phyloP scores from a whole-genome alignment of 1,284 basidiomycete genomes.

The Garcileccinum viscosum region DNA sequence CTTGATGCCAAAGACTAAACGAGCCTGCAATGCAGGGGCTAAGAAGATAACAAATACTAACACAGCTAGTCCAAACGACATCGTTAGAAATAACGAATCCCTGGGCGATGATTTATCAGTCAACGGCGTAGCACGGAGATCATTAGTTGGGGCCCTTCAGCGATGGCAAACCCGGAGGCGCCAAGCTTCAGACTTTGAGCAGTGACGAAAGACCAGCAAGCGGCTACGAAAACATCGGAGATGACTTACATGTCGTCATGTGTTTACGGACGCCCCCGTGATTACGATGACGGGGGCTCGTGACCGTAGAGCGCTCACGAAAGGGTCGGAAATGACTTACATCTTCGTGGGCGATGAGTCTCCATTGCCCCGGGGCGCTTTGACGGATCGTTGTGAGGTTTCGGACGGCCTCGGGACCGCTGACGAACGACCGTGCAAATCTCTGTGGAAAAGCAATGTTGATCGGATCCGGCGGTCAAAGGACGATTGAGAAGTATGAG shows the following conservation, averaged over 20 bases:
- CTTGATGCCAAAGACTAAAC: slow-evolving; percentile 7
- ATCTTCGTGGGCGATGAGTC: neutral
- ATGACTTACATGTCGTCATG: neutral
- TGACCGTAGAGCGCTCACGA: slow-evolving; percentile 4
- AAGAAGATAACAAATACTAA: neutral
- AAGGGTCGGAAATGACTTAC: neutral
- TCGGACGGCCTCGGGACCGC: neutral
- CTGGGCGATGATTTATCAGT: neutral
- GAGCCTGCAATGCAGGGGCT: slow-evolving; percentile 2
- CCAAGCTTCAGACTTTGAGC: neutral
- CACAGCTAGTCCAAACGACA: slow-evolving; percentile 2
- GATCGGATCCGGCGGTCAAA: slow-evolving; percentile 5
- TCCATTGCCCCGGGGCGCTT: neutral
- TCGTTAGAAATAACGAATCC: neutral
- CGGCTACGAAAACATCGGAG: slow-evolving; percentile 6
- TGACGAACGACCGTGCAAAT: neutral
- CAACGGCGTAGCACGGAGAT: neutral
- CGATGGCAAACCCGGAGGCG: neutral
- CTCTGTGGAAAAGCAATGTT: neutral
- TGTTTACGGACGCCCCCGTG: neutral
- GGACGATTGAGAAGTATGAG: neutral
- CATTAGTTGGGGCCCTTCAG: neutral
- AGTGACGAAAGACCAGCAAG: neutral
- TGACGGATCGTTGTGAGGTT: neutral
- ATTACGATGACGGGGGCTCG: neutral